These are phyloP conservation scores for Pichia thaimueangensis DNA, from an alignment of 805 yeast species.

Conservation along the genomic window DNA sequence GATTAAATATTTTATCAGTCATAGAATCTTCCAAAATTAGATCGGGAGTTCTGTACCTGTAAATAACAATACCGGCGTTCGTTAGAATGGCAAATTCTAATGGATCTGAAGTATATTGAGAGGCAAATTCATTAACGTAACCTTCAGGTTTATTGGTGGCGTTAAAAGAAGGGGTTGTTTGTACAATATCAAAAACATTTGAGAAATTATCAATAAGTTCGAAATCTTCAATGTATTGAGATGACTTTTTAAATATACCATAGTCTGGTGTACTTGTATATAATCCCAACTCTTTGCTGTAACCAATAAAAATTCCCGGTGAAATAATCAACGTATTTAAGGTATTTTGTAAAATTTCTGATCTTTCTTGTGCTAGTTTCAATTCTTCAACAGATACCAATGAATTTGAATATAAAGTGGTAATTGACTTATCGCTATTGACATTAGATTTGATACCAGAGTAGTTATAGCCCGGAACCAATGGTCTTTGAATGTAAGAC, in stretches of 20 bases:
- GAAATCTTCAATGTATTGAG: constrained; percentile 72
- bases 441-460: background rate
- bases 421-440: constrained; percentile 15
- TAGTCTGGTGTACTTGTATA: constrained; percentile 81
- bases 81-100: constrained; percentile 80
- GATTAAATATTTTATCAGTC: constrained; percentile 57
- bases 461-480: background rate
- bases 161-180: constrained; percentile 61
- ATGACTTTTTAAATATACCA: constrained; percentile 70
- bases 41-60: constrained; percentile 75
- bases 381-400: constrained; percentile 29
- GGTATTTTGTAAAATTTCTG: constrained; percentile 50
- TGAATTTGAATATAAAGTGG: constrained; percentile 26
- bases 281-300: constrained; percentile 40
- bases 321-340: constrained; percentile 57
- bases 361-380: constrained; percentile 49
- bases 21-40: constrained; percentile 60
- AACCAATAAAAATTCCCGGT: constrained; percentile 82
- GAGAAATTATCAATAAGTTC: constrained; percentile 55
- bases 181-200: constrained; percentile 64
- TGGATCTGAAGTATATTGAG: constrained; percentile 66
- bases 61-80: constrained; percentile 66
- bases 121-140: constrained; percentile 78
- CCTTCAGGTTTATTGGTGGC: constrained; percentile 75
- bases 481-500: background rate